phyloP scores from a whole-genome alignment of 345 rosid genomes.

The Pelargonium nanum region DNA sequence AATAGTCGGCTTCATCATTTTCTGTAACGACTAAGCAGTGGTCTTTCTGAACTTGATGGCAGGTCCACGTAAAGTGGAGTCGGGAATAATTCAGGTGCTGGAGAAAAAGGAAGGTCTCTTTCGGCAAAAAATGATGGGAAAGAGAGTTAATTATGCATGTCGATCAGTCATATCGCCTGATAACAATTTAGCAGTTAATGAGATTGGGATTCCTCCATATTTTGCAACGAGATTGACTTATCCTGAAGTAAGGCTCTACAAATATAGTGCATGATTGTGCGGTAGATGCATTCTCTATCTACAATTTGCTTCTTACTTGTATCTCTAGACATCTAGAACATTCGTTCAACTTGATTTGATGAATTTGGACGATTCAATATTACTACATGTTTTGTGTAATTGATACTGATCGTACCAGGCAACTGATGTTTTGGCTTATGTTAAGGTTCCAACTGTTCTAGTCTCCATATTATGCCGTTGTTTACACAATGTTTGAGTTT shows the following conservation, averaged over 20 bases:
- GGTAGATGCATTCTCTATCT: too few relatives aligned
- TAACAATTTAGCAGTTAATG: constrained; percentile 90
- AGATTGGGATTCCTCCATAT: constrained; percentile 93
- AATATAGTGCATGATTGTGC: background rate
- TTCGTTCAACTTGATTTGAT: background rate
- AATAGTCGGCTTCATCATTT: background rate
- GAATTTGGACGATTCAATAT: too few relatives aligned
- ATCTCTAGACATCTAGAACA: background rate
- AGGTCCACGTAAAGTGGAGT: constrained; percentile 46
- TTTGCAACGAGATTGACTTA: constrained; percentile 78
- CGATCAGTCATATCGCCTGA: constrained; percentile 99
- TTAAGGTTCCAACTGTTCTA: too few relatives aligned
- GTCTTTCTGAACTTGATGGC: constrained; percentile 6
- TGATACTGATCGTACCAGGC: too few relatives aligned
- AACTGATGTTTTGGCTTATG: too few relatives aligned
- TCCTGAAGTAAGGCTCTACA: constrained; percentile 60
- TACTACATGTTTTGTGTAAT: too few relatives aligned
- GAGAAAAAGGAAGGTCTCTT: constrained; percentile 95
- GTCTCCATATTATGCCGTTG: too few relatives aligned
- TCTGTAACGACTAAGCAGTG: constrained; percentile 7
- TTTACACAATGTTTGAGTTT: too few relatives aligned
- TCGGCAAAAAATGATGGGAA: constrained; percentile 99
- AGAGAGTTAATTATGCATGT: constrained; percentile 95
- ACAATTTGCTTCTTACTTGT: background rate
- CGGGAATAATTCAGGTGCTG: constrained; percentile 84